These are phyloP conservation scores for Tillandsia fasciculata DNA, from an alignment of 176 grass and related monocot species.

Conservation along the genomic window DNA sequence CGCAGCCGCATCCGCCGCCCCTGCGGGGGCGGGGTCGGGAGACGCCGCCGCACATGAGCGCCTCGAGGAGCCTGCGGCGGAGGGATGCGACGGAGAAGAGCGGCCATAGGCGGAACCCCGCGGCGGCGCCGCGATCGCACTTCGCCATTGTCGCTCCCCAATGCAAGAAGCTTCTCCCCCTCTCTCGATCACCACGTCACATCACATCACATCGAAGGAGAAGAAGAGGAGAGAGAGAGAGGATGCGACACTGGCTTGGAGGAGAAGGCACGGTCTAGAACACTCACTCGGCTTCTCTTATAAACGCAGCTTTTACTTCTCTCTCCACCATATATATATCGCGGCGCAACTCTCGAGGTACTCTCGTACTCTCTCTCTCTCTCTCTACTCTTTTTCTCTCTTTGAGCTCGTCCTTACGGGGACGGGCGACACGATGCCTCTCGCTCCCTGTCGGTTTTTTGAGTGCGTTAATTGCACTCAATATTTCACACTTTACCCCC, in stretches of 20 bases:
- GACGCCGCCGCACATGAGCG: conserved; percentile 35
- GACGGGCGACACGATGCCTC: neutral
- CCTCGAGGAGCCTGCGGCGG: conserved; percentile 50
- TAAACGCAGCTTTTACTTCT: neutral
- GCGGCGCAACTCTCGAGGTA: neutral
- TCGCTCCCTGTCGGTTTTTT: too few relatives aligned
- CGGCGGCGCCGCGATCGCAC: conserved; percentile 22
- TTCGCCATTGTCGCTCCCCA: conserved; percentile 6
- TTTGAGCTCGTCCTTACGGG: neutral
- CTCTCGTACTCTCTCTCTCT: neutral
- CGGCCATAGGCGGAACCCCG: conserved; percentile 46
- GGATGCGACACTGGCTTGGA: neutral
- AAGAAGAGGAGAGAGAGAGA: neutral
- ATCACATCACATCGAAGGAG: neutral
- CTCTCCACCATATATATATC: neutral
- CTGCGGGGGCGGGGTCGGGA: neutral
- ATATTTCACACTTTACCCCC: too few relatives aligned
- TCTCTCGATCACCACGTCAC: neutral
- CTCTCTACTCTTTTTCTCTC: neutral
- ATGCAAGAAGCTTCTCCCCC: neutral
- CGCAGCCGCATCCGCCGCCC: neutral
- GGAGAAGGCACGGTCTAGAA: too few relatives aligned
- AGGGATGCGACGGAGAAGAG: conserved; percentile 45
- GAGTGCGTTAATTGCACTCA: too few relatives aligned
- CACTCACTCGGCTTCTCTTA: too few relatives aligned